These are phyloP conservation scores for Chenopodium formosanum DNA, from an alignment of 148 eudicot species.

Conservation along the genomic window DNA sequence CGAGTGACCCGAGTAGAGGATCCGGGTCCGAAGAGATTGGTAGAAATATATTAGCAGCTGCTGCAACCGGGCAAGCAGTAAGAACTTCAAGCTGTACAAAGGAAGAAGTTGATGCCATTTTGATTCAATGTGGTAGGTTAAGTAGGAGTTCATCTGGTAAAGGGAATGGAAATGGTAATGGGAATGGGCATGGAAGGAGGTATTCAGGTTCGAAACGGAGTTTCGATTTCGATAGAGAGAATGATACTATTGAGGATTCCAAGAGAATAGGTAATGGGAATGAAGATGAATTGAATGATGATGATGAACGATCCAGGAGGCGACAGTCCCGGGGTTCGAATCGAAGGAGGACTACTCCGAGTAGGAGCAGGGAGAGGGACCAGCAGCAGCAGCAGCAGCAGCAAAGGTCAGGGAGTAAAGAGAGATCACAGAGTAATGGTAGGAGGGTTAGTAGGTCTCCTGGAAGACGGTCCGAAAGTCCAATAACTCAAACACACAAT, in stretches of 20 bases:
- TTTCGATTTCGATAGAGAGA: slow-evolving; percentile 73
- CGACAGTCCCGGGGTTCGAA: slow-evolving; percentile 52
- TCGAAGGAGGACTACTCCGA: slow-evolving; percentile 65
- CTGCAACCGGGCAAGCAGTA: slow-evolving; percentile 37
- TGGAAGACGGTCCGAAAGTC: slow-evolving; percentile 75
- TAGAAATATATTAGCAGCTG: slow-evolving; percentile 31
- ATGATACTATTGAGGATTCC: slow-evolving; percentile 14
- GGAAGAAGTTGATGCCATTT: slow-evolving; percentile 85
- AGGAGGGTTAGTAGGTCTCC: slow-evolving; percentile 91
- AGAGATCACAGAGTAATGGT: slow-evolving; percentile 52
- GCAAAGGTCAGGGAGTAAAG: slow-evolving; percentile 59
- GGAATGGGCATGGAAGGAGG: slow-evolving; percentile 44
- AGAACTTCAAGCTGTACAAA: slow-evolving; percentile 92
- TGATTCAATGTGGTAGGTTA: slow-evolving; percentile 87
- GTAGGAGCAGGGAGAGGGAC: slow-evolving; percentile 84
- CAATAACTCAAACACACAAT: slow-evolving; percentile 27
- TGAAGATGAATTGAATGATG: slow-evolving; percentile 26
- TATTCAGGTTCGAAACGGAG: slow-evolving; percentile 89
- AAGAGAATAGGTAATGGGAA: slow-evolving; percentile 11
- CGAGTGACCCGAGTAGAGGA: slow-evolving; percentile 9
- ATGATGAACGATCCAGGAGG: slow-evolving; percentile 33
- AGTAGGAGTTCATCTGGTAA: slow-evolving; percentile 82
- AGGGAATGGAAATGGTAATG: slow-evolving; percentile 28
- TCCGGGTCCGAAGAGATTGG: slow-evolving; percentile 18
- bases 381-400: slow-evolving; percentile 22